These are phyloP conservation scores for Thelonectria rubi DNA, from an alignment of 2,329 filamentous ascomycete species.

Conservation along the genomic window DNA sequence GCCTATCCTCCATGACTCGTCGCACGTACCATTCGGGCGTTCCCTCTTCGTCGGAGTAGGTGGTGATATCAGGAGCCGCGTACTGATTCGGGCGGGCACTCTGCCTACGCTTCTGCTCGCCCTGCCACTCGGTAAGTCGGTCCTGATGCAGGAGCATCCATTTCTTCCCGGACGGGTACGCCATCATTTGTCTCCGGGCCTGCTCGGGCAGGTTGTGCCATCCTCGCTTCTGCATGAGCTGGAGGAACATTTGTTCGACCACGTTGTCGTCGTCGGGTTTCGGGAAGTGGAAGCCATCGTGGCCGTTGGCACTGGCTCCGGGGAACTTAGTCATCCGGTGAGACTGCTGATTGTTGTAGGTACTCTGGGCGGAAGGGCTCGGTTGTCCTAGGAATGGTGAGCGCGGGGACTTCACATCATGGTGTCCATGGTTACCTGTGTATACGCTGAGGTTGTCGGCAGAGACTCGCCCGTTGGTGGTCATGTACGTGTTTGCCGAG, in stretches of 20 bases:
- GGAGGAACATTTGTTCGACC: slow-evolving; percentile 90
- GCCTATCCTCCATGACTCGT: slow-evolving; percentile 94
- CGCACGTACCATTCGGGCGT: slow-evolving; percentile 98
- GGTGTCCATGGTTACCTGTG: slow-evolving; percentile 63
- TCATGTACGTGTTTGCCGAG: slow-evolving; percentile 62
- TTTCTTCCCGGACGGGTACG: slow-evolving; percentile 93
- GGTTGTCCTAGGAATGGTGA: slow-evolving; percentile 58
- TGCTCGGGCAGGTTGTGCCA: slow-evolving; percentile 98
- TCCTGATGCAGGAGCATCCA: slow-evolving; percentile 98
- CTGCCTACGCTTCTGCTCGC: slow-evolving; percentile 87
- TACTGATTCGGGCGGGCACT: slow-evolving; percentile 78
- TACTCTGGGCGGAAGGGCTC: slow-evolving; percentile 65
- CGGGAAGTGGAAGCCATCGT: slow-evolving; percentile 69
- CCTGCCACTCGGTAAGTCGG: slow-evolving; percentile 90
- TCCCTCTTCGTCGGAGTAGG: slow-evolving; percentile 90
- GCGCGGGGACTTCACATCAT: slow-evolving; percentile 47
- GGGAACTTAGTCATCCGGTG: slow-evolving; percentile 66
- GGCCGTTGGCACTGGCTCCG: slow-evolving; percentile 48
- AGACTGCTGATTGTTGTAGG: slow-evolving; percentile 60
- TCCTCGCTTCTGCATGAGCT: slow-evolving; percentile 95
- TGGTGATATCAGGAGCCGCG: slow-evolving; percentile 73
- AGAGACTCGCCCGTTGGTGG: slow-evolving; percentile 66
- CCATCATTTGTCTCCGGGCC: slow-evolving; percentile 93
- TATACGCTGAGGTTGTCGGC: slow-evolving; percentile 64
- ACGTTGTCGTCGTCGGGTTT: slow-evolving; percentile 82